Evolutionary conservation across 768 basidiomycete species (phyloP).

Genomic region (Pulveroboletus frians): DNA sequence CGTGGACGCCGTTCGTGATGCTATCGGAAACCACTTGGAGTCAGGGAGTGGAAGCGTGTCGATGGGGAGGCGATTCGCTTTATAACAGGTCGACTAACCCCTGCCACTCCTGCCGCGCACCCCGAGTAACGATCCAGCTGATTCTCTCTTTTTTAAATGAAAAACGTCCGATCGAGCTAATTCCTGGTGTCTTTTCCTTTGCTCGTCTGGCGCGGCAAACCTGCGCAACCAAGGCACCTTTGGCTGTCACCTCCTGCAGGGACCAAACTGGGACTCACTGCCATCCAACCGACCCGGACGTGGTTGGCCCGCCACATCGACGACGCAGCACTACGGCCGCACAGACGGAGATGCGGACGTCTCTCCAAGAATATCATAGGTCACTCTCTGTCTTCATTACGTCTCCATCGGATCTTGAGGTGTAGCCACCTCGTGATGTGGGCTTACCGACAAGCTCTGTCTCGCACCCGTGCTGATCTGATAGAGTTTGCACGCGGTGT

Average conservation of each 20-base stretch:
- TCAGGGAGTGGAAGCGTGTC: not conserved
- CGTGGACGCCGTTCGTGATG: not conserved
- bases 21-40: not conserved
- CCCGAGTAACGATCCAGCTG: no score
- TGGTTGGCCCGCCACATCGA: not conserved
- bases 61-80: not conserved
- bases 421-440: not conserved
- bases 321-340: constrained; percentile 3
- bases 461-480: not conserved
- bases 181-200: not conserved
- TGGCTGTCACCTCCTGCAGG: not conserved
- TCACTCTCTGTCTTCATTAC: not conserved
- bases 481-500: constrained; percentile 4
- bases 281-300: not conserved
- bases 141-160: not conserved
- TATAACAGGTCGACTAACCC: not conserved
- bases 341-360: not conserved
- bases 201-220: not conserved
- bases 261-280: not conserved
- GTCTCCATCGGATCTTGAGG: not conserved
- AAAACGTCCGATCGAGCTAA: not conserved
- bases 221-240: not conserved
- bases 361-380: not conserved
- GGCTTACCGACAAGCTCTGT: not conserved
- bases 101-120: not conserved